These are phyloP conservation scores for Prunella vulgaris DNA, from an alignment of 257 asterid species.

Conservation along the genomic window DNA sequence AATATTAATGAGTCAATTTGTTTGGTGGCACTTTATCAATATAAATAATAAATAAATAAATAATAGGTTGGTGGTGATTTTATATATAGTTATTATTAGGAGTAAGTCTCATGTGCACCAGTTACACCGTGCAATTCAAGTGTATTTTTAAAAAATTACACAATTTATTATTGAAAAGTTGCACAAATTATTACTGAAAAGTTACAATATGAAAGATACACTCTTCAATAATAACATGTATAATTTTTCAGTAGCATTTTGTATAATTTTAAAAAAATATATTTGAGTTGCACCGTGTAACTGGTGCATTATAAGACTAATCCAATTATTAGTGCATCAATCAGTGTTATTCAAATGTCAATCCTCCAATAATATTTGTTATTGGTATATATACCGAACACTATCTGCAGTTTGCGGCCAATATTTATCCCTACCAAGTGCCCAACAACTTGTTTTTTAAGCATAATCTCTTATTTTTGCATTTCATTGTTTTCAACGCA, in stretches of 20 bases:
- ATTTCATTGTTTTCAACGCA: neutral
- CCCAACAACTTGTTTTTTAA: neutral
- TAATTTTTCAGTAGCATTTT: too few relatives aligned
- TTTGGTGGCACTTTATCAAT: slow-evolving; percentile 17
- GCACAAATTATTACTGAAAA: too few relatives aligned
- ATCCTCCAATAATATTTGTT: slow-evolving; percentile 1
- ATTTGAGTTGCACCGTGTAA: too few relatives aligned
- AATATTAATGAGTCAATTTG: slow-evolving; percentile 10
- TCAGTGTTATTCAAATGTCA: slow-evolving; percentile 13
- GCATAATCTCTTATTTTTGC: neutral
- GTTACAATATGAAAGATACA: too few relatives aligned
- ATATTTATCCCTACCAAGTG: slow-evolving; percentile 5
- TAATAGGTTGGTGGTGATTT: neutral
- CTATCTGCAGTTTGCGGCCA: neutral
- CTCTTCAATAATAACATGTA: too few relatives aligned
- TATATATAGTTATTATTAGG: too few relatives aligned
- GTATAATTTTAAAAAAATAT: too few relatives aligned
- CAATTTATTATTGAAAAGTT: too few relatives aligned
- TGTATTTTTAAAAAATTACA: too few relatives aligned
- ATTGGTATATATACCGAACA: slow-evolving; percentile 14
- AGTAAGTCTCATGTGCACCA: too few relatives aligned
- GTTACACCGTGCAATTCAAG: too few relatives aligned
- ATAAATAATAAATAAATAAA: neutral
- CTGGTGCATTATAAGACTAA: too few relatives aligned
- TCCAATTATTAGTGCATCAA: slow-evolving; percentile 11